phyloP scores from a whole-genome alignment of 495 filamentous ascomycete species.

The Darksidea phi region DNA sequence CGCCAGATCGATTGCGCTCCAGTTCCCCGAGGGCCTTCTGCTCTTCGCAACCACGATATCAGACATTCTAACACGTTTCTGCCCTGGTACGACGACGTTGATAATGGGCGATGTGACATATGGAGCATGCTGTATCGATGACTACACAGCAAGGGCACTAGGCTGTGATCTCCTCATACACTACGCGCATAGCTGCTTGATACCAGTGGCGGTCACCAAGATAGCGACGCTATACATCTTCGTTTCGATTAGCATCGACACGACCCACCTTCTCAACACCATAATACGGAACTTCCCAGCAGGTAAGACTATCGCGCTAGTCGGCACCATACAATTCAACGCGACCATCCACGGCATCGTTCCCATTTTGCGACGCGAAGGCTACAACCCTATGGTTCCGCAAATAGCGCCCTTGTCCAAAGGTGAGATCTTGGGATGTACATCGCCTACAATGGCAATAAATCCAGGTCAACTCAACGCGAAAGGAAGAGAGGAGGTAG shows the following conservation, averaged over 20 bases:
- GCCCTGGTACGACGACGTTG: slow-evolving; percentile 80
- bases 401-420: slow-evolving; percentile 90
- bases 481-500: slow-evolving; percentile 42
- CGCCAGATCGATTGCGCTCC: slow-evolving; percentile 79
- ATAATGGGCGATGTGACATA: slow-evolving; percentile 99
- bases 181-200: slow-evolving; percentile 94
- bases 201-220: slow-evolving; percentile 90
- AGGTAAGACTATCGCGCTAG: slow-evolving; percentile 83
- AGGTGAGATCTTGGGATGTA: slow-evolving; percentile 95
- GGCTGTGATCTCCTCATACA: slow-evolving; percentile 95
- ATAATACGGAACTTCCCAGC: slow-evolving; percentile 83
- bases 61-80: slow-evolving; percentile 94
- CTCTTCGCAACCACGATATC: slow-evolving; percentile 97
- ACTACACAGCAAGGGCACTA: slow-evolving; percentile 91
- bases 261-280: slow-evolving; percentile 76
- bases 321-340: slow-evolving; percentile 99
- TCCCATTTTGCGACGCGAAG: slow-evolving; percentile 70
- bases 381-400: slow-evolving; percentile 80
- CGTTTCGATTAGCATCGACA: slow-evolving; percentile 95
- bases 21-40: slow-evolving; percentile 94
- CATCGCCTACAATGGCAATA: slow-evolving; percentile 69
- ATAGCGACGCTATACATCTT: slow-evolving; percentile 98
- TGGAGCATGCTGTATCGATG: slow-evolving; percentile 97
- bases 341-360: slow-evolving; percentile 84
- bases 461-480: slow-evolving; percentile 14